Evolutionary conservation across 2,329 filamentous ascomycete genomes (phyloP).

Genomic region (Harringtonia aguacate): DNA sequence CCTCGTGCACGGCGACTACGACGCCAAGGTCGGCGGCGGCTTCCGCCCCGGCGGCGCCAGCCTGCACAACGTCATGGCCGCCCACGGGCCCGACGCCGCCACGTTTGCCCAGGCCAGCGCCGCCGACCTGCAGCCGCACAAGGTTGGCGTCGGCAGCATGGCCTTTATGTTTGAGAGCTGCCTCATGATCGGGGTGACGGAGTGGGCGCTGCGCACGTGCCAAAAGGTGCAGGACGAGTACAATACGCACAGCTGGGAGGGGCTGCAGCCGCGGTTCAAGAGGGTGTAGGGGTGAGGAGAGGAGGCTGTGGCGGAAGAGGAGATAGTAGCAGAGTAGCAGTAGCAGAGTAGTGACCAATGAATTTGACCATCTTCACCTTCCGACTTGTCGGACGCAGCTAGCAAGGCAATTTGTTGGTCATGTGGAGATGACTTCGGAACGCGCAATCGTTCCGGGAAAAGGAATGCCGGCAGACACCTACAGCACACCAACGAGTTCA

Average conservation of each 20-base stretch:
- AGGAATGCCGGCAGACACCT: too few species aligned
- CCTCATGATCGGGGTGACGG: conserved; percentile 60
- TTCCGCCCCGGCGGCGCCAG: conserved; percentile 50
- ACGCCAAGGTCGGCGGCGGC: conserved; percentile 49
- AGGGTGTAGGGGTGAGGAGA: too few species aligned
- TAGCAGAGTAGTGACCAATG: too few species aligned
- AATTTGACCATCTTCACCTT: too few species aligned
- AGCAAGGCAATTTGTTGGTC: too few species aligned
- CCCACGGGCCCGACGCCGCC: conserved; percentile 49
- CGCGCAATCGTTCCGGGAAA: too few species aligned
- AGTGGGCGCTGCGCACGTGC: conserved; percentile 55
- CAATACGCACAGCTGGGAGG: conserved; percentile 71
- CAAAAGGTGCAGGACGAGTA: conserved; percentile 49
- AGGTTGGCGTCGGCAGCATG: conserved; percentile 50
- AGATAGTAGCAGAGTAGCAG: too few species aligned
- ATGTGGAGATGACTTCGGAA: too few species aligned
- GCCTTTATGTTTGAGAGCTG: conserved; percentile 63
- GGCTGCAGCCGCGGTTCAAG: conserved; percentile 12
- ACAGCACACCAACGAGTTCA: too few species aligned
- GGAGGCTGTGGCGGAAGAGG: too few species aligned
- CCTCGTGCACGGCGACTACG: conserved; percentile 46
- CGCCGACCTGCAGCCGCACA: conserved; percentile 32
- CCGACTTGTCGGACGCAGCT: too few species aligned
- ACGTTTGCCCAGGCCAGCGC: conserved; percentile 46
- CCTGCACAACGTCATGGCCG: conserved; percentile 62